These are phyloP conservation scores for Citrus medica DNA, from an alignment of 345 rosid species.

Conservation along the genomic window DNA sequence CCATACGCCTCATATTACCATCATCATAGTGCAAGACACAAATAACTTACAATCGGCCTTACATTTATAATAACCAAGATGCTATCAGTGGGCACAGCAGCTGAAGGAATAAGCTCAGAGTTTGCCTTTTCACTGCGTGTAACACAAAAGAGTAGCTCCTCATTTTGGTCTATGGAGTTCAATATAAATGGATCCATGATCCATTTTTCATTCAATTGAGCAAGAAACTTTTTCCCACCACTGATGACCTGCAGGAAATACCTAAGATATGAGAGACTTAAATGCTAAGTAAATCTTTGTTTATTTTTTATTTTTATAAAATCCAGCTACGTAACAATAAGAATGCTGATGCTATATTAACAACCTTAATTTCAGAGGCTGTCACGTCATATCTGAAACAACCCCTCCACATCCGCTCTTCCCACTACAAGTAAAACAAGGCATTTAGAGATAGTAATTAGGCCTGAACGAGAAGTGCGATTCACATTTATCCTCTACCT, in stretches of 20 bases:
- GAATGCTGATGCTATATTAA: neutral
- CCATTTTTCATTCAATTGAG: slow-evolving; percentile 29
- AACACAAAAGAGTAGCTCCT: slow-evolving; percentile 35
- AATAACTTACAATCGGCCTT: slow-evolving; percentile 11
- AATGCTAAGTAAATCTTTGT: neutral
- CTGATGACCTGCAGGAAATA: slow-evolving; percentile 22
- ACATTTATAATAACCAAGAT: slow-evolving; percentile 28
- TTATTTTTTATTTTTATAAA: too few species aligned
- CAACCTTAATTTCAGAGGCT: slow-evolving; percentile 34
- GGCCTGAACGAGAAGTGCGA: neutral
- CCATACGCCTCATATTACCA: neutral
- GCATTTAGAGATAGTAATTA: neutral
- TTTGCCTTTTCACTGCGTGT: slow-evolving; percentile 18
- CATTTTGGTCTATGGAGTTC: slow-evolving; percentile 18
- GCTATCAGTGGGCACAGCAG: slow-evolving; percentile 25
- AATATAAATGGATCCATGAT: slow-evolving; percentile 5
- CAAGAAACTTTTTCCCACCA: slow-evolving; percentile 32
- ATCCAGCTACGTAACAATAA: neutral
- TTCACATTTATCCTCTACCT: slow-evolving; percentile 16
- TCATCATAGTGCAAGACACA: slow-evolving; percentile 4
- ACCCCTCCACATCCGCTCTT: slow-evolving; percentile 31
- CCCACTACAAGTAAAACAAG: slow-evolving; percentile 32
- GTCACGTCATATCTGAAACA: slow-evolving; percentile 30
- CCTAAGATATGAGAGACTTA: neutral
- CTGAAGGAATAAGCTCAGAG: slow-evolving; percentile 28